Conservation (phyloP, 768 basidiomycete species). For the Mycena capillaripes region DNA sequence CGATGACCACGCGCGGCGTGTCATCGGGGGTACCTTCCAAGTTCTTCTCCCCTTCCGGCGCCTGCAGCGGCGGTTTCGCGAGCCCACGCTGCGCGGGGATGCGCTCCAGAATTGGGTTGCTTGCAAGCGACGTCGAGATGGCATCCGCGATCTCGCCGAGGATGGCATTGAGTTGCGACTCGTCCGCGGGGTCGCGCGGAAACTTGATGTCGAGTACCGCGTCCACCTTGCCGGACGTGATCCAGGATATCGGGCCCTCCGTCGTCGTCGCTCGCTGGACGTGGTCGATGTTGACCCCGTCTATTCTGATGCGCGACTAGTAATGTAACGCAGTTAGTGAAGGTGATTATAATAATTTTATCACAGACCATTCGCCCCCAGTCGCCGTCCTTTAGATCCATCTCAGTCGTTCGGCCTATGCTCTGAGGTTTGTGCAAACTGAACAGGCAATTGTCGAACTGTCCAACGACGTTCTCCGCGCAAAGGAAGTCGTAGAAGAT, state of each 20-base stretch:
- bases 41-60: conserved; percentile 59
- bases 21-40: conserved; percentile 44
- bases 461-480: conserved; percentile 97
- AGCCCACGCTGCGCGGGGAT: conserved; percentile 92
- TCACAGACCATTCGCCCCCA: conserved; percentile 89
- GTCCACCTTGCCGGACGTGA: conserved; percentile 96
- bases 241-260: conserved; percentile 96
- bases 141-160: conserved; percentile 93
- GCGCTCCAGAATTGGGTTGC: conserved; percentile 54
- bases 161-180: conserved; percentile 81
- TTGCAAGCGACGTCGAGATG: conserved; percentile 73
- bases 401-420: conserved; percentile 90
- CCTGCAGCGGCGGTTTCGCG: conserved; percentile 87
- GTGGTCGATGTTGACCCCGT: conserved; percentile 97
- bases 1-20: conserved; percentile 75
- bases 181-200: conserved; percentile 81
- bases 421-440: conserved; percentile 97
- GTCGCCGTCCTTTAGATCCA: conserved; percentile 84
- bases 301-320: conserved; percentile 95
- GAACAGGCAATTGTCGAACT: conserved; percentile 97
- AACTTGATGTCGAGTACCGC: conserved; percentile 98
- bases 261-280: conserved; percentile 85
- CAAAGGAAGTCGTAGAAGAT: conserved; percentile 93
- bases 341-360: not conserved
- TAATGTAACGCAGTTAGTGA: not conserved